Evolutionary conservation across 164 flowering plant species (phyloP).

Genomic region (Chimonanthus salicifolius): DNA sequence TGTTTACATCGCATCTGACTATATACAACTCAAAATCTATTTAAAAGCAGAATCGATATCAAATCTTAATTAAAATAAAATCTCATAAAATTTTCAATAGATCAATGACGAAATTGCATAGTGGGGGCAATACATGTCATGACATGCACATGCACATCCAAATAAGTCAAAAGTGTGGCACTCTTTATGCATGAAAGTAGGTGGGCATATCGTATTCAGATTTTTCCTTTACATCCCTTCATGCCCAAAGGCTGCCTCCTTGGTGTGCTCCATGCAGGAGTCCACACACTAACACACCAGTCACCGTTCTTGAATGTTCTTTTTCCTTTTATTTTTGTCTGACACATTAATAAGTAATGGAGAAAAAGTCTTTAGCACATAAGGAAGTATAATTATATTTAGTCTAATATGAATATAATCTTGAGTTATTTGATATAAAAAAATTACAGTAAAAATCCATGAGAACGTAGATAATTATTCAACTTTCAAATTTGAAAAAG

Average conservation of each 20-base stretch:
- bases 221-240: not conserved
- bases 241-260: constrained; percentile 20
- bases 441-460: too few relatives aligned
- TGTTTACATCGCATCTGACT: too few relatives aligned
- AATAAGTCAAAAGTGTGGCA: constrained; percentile 1
- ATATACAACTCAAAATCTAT: not conserved
- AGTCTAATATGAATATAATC: too few relatives aligned
- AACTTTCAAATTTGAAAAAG: too few relatives aligned
- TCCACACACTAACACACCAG: constrained; percentile 6
- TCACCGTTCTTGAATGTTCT: constrained; percentile 5
- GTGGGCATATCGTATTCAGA: not conserved
- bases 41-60: not conserved
- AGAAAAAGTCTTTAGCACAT: too few relatives aligned
- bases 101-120: constrained; percentile 2
- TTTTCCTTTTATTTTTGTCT: constrained; percentile 10
- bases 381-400: too few relatives aligned
- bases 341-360: not conserved
- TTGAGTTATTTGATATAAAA: too few relatives aligned
- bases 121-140: constrained; percentile 1
- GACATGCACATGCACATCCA: not conserved
- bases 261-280: constrained; percentile 16
- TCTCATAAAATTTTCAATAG: not conserved
- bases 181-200: not conserved
- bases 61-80: not conserved
- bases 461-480: too few relatives aligned